Evolutionary conservation across 2,329 filamentous ascomycete genomes (phyloP), one percentile per base, ranked within the genome.

Genomic region (Colletotrichum costaricense): DNA sequence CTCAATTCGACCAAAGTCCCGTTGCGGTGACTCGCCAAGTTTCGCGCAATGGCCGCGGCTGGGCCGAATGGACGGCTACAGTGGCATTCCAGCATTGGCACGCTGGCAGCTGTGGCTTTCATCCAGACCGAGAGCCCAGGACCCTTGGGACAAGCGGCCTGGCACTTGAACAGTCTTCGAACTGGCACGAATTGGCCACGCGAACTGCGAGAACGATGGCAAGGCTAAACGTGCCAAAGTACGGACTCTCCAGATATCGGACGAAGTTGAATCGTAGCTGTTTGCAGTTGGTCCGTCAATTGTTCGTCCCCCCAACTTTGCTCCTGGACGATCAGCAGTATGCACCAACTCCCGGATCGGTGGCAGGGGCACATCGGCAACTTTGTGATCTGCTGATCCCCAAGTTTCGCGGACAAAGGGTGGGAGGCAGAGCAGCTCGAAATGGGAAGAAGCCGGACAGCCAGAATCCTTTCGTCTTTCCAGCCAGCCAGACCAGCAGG

Each of bases 21-120:
- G 63, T 49, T 63, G 42, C 66, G 35, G 69, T 28, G 59, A 60
- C 59, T 69, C 65, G 66, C 59, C 65, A 73, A 69, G 70, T 64
- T 59, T 72, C 58, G 35, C 63, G 69, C 68, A 71, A 71, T 67
- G 33, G 63, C 26, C 30, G 19, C 42, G 16, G 52, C 54, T 67
- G 14, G 56, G 57, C 63, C 60, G 46, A 59, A 62, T 71, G 56
- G 68, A 67, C 46, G 56, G 63, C 62, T 60, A 59, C 38, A 62
- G 35, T 62, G 26, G 69, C 56, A 62, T 33, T 35, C 33, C 28
- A 30, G 49, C 66, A 60, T 35, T 52, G 56, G 33, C n/a, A 19
- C 42, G n/a, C 38, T 46, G 54, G 35, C 28, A 67, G 64, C 49
- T 30, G 26, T 22, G 28, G n/a, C 38, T 33, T 52, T 54, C 12